Base-by-base conservation (phyloP, 139 green algal species). In the Micractinium sp. region DNA sequence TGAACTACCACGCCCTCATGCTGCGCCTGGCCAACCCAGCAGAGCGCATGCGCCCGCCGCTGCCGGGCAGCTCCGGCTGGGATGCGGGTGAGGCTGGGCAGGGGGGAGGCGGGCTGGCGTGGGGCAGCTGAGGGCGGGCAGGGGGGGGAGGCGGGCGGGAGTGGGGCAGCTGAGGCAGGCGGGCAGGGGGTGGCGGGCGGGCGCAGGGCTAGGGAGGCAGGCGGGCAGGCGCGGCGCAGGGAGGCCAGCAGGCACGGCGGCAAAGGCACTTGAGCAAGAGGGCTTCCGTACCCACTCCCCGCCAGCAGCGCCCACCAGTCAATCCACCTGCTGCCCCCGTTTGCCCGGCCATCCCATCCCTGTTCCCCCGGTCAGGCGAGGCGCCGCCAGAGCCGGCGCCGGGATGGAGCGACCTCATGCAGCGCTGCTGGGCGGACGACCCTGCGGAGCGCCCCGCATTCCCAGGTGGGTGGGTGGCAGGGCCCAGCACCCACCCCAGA, bases 1-100 rank as follows among this genome's bases (percentile, higher is more conserved):
- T 96, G 79, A 97, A 97, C 88, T 98, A 97, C 90, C 95, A 97
- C 71, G 95, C 95, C 18, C 93, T 97, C 71, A 90, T 97, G 92
- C 93, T 96, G 89, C 92, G 95, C 75, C 94, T 97, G 80, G 94
- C 92, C 76, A 92, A 84, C 74, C 85, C 74, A 3, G 82, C 91
- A 7, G 90, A 87, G 19, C 47, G 79, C 33, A 56, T 97, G 60
- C 87, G 94, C 18, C 95, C 95, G 12, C 66, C 92, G 20, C 85
- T 97, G 76, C 95, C 95, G 23, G 94, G 92, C 61, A 73, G 66
- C 20, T 56, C 90, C 0, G 94, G 4, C 0, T 13, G 38, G 71
- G 41, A 41, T 16, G 33, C 53, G 27, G 67, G 38, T 82, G 76
- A 82, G 76, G 29, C 1, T 14, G 73, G 73, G n/a, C 27, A 16